Percentiles rank a stretch among this genome's conserved stretches.
phyloP scores from a whole-genome alignment of 2,329 filamentous ascomycete species.

The Fusarium circinatum region DNA sequence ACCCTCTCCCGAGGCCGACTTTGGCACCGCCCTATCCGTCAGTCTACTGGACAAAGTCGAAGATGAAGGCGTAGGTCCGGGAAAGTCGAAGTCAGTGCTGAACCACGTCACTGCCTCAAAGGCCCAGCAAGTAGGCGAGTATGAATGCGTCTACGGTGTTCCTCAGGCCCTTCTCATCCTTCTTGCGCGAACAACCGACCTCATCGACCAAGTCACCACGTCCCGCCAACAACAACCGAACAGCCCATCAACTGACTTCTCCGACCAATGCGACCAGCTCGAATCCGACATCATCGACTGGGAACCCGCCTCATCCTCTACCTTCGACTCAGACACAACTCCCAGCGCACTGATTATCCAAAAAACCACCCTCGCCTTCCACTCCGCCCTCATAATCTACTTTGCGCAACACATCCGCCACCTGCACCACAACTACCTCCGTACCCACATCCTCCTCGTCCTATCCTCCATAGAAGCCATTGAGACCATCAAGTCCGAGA shows the following conservation, averaged over 20 bases:
- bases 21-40: not conserved
- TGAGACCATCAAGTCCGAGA: not conserved
- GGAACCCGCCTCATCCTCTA: not conserved
- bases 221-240: not conserved
- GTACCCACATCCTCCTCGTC: not conserved
- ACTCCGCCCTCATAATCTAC: not conserved
- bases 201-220: not conserved
- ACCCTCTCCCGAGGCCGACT: not conserved
- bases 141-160: not conserved
- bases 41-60: not conserved
- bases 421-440: not conserved
- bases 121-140: not conserved
- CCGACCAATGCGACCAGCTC: not conserved
- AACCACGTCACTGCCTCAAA: not conserved
- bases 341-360: not conserved
- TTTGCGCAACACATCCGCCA: not conserved
- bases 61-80: not conserved
- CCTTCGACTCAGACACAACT: not conserved
- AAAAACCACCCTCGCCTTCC: not conserved
- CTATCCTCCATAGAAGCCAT: not conserved
- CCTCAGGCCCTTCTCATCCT: not conserved
- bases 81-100: not conserved
- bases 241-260: not conserved
- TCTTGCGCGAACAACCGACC: not conserved
- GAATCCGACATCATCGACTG: not conserved